Conservation (phyloP, 2,329 filamentous ascomycete genomes). For the Fusarium sp. region DNA sequence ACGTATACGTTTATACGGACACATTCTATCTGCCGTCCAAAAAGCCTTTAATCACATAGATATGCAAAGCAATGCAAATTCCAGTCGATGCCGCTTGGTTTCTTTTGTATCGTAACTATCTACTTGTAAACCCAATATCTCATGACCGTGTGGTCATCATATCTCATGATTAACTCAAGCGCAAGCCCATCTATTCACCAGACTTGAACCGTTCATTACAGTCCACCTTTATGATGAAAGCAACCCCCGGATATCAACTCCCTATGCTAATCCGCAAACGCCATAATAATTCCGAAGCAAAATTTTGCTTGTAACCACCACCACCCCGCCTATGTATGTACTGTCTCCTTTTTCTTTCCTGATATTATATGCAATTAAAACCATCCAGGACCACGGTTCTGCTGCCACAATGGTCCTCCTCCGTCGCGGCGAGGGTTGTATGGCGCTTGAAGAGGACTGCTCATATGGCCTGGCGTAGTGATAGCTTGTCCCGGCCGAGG, state of each 20-base stretch:
- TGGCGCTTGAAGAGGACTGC: conserved; percentile 11
- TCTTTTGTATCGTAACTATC: conserved; percentile 30
- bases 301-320: not conserved
- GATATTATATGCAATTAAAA: conserved; percentile 51
- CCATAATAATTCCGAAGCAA: conserved; percentile 8
- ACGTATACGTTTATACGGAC: not conserved
- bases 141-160: conserved; percentile 34
- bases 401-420: conserved; percentile 63
- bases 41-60: not conserved
- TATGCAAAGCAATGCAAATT: not conserved
- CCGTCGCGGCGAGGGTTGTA: conserved; percentile 44
- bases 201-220: conserved; percentile 10
- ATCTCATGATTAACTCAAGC: conserved; percentile 27
- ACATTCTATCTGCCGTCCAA: too few relatives aligned
- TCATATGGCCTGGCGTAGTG: conserved; percentile 34
- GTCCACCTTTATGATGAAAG: conserved; percentile 23
- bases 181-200: conserved; percentile 17
- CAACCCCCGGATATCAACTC: conserved; percentile 32
- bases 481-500: conserved; percentile 38
- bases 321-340: conserved; percentile 6
- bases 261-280: conserved; percentile 21
- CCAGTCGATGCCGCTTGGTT: not conserved
- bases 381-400: conserved; percentile 61
- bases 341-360: not conserved
- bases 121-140: conserved; percentile 17